Evolutionary conservation across 2,329 filamentous ascomycete species (phyloP), one percentile per base, ranked within the genome.

Genomic region (Penicillium corylophilum): DNA sequence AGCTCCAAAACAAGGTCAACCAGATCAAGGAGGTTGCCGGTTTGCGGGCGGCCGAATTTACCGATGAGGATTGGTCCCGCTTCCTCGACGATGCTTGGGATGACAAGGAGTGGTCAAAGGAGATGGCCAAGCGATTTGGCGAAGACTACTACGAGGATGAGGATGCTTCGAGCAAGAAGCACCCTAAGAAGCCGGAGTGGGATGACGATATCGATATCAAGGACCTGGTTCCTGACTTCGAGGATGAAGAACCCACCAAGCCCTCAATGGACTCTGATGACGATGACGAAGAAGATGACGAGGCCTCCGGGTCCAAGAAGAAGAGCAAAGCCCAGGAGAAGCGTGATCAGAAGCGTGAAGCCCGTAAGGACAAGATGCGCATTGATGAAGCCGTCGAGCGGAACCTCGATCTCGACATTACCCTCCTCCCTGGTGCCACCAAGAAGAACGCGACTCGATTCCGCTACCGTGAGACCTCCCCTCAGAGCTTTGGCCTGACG

Each of bases 131-230:
- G 70, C 82, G 86, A 15, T 99, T 99, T 65, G 91, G 89, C 48
- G 90, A 96, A 13, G 82, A 88, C 9, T 99, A 99, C 75, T 99
- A 99, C 64, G 81, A 87, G 44, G 73, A 76, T 10, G 80, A 75
- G 3, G 78, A 72, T 7, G 75, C 68, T n/a, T 78, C 65, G 60
- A 54, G 43, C 51, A 67, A 44, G 49, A 85, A 83, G 69, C 86
- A 79, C 57, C 74, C 82, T 9, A 90, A 89, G 79, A 95, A 95
- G 75, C 90, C 90, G 9, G 89, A 85, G 56, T 99, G 93, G 88
- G 90, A 96, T 64, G 91, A 97, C 65, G 94, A 99, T 68, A 96
- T 99, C 63, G 92, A 97, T 68, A 97, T 99, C 75, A 90, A 88
- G 55, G 93, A 96, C 70, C 80, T 96, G 45, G 77, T 96, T 24